Evolutionary conservation across 441 rosid species (phyloP).

Genomic region (Biscutella laevigata): DNA sequence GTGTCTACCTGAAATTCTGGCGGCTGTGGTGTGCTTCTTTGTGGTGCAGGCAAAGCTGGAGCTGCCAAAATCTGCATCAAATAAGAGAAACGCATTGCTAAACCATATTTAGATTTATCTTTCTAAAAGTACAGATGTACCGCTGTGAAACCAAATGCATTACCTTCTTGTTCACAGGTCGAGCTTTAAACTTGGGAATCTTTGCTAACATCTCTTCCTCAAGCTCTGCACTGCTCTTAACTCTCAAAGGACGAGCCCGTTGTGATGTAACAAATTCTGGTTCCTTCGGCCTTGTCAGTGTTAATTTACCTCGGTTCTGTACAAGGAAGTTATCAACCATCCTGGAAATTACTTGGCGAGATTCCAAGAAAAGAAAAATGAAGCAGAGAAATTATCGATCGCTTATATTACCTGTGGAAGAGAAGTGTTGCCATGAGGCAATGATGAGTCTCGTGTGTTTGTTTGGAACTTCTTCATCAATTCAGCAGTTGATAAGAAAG

Average conservation of each 20-base stretch:
- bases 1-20: slow-evolving; percentile 79
- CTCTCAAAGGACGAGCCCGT: slow-evolving; percentile 59
- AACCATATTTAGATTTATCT: neutral
- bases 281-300: slow-evolving; percentile 85
- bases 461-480: slow-evolving; percentile 83
- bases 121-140: neutral
- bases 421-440: slow-evolving; percentile 36
- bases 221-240: slow-evolving; percentile 80
- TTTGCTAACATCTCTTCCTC: slow-evolving; percentile 98
- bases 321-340: slow-evolving; percentile 25
- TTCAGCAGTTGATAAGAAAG: slow-evolving; percentile 84
- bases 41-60: slow-evolving; percentile 50
- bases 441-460: slow-evolving; percentile 63
- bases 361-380: slow-evolving; percentile 7
- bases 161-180: slow-evolving; percentile 92
- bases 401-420: slow-evolving; percentile 42
- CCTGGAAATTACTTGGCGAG: slow-evolving; percentile 21
- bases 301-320: slow-evolving; percentile 65
- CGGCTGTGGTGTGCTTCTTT: slow-evolving; percentile 63
- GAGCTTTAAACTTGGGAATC: slow-evolving; percentile 91
- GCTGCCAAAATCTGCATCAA: slow-evolving; percentile 61
- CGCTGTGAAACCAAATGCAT: neutral
- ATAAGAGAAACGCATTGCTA: neutral
- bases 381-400: neutral
- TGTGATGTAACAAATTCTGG: slow-evolving; percentile 91